Evolutionary conservation across 2,329 filamentous ascomycete genomes (phyloP), one percentile per base, ranked within the genome.

Genomic region (Fusarium floridanum): DNA sequence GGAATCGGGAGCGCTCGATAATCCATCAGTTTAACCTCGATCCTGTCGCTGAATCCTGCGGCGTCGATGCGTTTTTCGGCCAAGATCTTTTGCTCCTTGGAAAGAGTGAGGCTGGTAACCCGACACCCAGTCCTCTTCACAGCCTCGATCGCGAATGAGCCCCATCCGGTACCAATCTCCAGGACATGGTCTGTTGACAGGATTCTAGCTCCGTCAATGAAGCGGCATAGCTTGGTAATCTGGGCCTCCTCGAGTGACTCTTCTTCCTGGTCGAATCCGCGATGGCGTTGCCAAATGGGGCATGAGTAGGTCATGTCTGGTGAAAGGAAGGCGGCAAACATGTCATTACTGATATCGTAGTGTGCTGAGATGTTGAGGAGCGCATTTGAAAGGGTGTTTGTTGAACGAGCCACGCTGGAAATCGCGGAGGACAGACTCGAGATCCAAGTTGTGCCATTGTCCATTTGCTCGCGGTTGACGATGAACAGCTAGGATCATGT

Each of bases 291-390:
- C 91, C 92, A 93, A 60, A 93, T 90, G 4, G 92, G 89, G 78
- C 92, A 93, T 1, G 91, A 93, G 77, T 94, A 94, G 5, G 92
- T 94, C 92, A 94, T 94, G 78, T 94, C 92, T n/a, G 89, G 86
- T 0, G 91, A 93, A 32, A 94, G 85, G 74, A 94, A 94, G 0
- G 92, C 91, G 7, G 91, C 90, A 76, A 94, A 94, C 91, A 94
- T 93, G 67, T 91, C 90, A 78, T 94, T 94, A 73, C 90, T 91
- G 71, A 94, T 93, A 77, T 95, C 92, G 80, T 95, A 95, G 74
- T 95, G 93, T 6, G 92, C 91, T 3, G 88, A 88, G 62, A 93
- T 91, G 78, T 95, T 94, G 50, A 93, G 84, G 12, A 90, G 86
- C 1, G 90, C 85, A 73, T 89, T 90, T 2, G 86, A 86, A 14